A percentile compares a stretch with the other conserved stretches of the same genome.
Conservation (phyloP, 2,329 filamentous ascomycete species). For the Aspergillus phoenicis region DNA sequence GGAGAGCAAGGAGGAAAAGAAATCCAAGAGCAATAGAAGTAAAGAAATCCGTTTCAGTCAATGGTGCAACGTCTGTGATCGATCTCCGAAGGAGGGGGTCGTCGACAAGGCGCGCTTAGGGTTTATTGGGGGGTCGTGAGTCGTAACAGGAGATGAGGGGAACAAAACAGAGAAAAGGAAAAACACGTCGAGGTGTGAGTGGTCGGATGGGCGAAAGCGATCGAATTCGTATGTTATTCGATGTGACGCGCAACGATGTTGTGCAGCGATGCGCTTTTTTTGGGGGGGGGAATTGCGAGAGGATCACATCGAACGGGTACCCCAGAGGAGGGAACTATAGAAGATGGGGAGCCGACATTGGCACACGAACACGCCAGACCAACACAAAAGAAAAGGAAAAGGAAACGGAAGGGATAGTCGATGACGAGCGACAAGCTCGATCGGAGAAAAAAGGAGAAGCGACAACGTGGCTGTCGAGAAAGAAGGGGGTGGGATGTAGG, state of each 20-base stretch:
- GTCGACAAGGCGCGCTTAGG: slow-evolving; percentile 17
- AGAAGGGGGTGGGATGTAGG: slow-evolving; percentile 14
- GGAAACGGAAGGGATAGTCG: slow-evolving; percentile 22
- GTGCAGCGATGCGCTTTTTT: slow-evolving; percentile 11
- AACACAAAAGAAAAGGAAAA: slow-evolving; percentile 30
- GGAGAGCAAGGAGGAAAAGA: neutral
- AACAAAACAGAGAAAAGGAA: slow-evolving; percentile 22
- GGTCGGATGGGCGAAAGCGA: slow-evolving; percentile 24
- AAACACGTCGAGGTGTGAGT: slow-evolving; percentile 28
- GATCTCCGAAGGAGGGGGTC: neutral
- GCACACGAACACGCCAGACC: slow-evolving; percentile 31
- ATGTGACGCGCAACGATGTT: slow-evolving; percentile 21
- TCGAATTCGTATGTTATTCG: slow-evolving; percentile 24
- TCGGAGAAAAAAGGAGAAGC: slow-evolving; percentile 18
- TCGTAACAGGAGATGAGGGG: slow-evolving; percentile 22
- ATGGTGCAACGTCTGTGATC: slow-evolving; percentile 13
- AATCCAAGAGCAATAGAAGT: neutral
- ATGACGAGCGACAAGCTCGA: slow-evolving; percentile 26
- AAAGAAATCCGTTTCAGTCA: slow-evolving; percentile 14
- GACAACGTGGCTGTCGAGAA: slow-evolving; percentile 8
- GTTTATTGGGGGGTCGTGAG: slow-evolving; percentile 22
- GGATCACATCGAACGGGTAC: slow-evolving; percentile 24
- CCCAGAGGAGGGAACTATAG: slow-evolving; percentile 17
- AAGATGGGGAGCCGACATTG: slow-evolving; percentile 20
- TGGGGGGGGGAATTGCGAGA: slow-evolving; percentile 1